Percentiles rank a stretch among this genome's conserved stretches.
Evolutionary conservation across 352 stramenopile species (phyloP).

Genomic region (Phytophthora pseudosyringae): DNA sequence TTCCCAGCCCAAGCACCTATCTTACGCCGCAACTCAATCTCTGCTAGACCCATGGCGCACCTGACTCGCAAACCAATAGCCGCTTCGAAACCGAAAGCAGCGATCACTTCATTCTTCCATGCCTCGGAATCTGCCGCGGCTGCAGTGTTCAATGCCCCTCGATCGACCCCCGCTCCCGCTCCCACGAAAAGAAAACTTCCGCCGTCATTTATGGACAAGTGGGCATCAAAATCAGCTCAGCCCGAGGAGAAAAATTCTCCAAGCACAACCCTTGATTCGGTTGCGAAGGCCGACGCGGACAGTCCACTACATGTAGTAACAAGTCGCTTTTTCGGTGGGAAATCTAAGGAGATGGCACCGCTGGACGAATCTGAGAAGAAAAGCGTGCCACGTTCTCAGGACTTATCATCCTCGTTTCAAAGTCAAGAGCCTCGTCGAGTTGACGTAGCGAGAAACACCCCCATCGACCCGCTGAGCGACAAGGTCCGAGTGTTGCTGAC

Average conservation of each 20-base stretch:
- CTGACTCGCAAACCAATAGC: neutral
- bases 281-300: slow-evolving; percentile 1
- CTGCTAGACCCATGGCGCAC: neutral
- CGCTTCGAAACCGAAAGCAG: slow-evolving; percentile 15
- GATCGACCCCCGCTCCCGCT: slow-evolving; percentile 10
- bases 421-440: slow-evolving; percentile 61
- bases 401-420: slow-evolving; percentile 43
- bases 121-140: slow-evolving; percentile 24
- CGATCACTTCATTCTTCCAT: slow-evolving; percentile 35
- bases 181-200: slow-evolving; percentile 33
- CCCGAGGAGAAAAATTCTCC: neutral
- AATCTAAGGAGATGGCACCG: slow-evolving; percentile 36
- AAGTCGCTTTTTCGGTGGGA: slow-evolving; percentile 55
- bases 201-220: slow-evolving; percentile 31
- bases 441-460: slow-evolving; percentile 56
- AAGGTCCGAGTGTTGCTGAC: slow-evolving; percentile 19
- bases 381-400: slow-evolving; percentile 7
- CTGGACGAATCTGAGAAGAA: slow-evolving; percentile 40
- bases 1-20: slow-evolving; percentile 37
- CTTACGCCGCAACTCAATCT: slow-evolving; percentile 3
- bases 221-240: slow-evolving; percentile 14
- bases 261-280: neutral
- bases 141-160: slow-evolving; percentile 25
- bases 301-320: slow-evolving; percentile 27
- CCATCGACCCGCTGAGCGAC: slow-evolving; percentile 55